A percentile compares a stretch with the other conserved stretches of the same genome.
phyloP scores from a whole-genome alignment of 495 filamentous ascomycete species.

The Beverwykella pulmonaria region DNA sequence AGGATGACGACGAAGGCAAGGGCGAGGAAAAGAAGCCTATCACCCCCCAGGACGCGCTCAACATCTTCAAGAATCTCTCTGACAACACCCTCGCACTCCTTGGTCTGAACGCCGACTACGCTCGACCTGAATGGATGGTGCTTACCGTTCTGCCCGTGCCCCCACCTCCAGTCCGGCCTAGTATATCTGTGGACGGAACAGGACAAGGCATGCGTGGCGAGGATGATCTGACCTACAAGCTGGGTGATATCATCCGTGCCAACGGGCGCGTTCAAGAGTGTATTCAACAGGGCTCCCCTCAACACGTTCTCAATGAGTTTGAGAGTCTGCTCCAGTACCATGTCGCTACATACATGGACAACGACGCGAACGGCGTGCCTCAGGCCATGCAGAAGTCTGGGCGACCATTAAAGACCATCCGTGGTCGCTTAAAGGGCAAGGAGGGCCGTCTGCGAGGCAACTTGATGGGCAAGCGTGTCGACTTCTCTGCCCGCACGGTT shows the following conservation, averaged over 20 bases:
- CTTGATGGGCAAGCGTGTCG: slow-evolving; percentile 99
- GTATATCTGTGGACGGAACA: slow-evolving; percentile 91
- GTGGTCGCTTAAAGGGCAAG: slow-evolving; percentile 95
- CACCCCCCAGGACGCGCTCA: slow-evolving; percentile 79
- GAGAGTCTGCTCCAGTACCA: slow-evolving; percentile 94
- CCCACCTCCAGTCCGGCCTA: slow-evolving; percentile 91
- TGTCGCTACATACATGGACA: slow-evolving; percentile 99
- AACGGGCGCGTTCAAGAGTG: slow-evolving; percentile 91
- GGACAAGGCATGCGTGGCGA: slow-evolving; percentile 86
- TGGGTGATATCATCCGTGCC: slow-evolving; percentile 96
- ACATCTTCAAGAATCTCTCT: slow-evolving; percentile 81
- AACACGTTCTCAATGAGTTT: slow-evolving; percentile 86
- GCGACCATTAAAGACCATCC: slow-evolving; percentile 91
- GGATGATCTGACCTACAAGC: slow-evolving; percentile 97
- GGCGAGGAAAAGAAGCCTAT: slow-evolving; percentile 82
- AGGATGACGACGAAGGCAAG: slow-evolving; percentile 66
- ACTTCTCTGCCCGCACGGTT: slow-evolving; percentile 98
- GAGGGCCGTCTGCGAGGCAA: slow-evolving; percentile 97
- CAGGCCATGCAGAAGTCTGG: slow-evolving; percentile 97
- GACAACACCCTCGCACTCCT: slow-evolving; percentile 79
- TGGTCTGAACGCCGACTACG: slow-evolving; percentile 89
- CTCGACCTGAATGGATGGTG: slow-evolving; percentile 97
- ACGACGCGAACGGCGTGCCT: slow-evolving; percentile 94
- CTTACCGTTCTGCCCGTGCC: slow-evolving; percentile 93
- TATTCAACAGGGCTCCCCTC: slow-evolving; percentile 82